phyloP scores from a whole-genome alignment of 169 alveolate species.

The Eimeria sp. region DNA sequence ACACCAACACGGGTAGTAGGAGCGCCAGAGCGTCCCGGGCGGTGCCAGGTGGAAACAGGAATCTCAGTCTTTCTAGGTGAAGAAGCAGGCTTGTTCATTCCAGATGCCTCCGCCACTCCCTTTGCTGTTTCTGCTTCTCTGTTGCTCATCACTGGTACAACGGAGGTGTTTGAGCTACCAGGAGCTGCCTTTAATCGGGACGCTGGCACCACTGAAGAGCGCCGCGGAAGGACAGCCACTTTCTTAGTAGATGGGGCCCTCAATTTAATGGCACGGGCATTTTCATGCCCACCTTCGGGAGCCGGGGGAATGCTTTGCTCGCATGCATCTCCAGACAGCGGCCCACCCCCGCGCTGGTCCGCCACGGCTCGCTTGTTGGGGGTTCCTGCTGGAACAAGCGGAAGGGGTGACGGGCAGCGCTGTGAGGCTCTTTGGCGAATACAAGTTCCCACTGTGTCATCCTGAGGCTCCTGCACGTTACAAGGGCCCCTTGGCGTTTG shows the following conservation, averaged over 20 bases:
- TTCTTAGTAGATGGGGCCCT: not conserved
- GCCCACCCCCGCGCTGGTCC: not conserved
- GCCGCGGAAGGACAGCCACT: not conserved
- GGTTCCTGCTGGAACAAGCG: constrained; percentile 11
- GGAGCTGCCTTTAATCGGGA: not conserved
- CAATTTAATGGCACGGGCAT: not conserved
- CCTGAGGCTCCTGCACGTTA: not conserved
- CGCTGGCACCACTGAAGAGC: constrained; percentile 22
- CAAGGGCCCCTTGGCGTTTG: constrained; percentile 59
- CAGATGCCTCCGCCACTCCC: constrained; percentile 7
- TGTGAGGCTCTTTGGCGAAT: constrained; percentile 38
- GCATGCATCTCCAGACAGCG: not conserved
- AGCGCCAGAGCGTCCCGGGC: constrained; percentile 11
- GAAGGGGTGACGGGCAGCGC: constrained; percentile 56
- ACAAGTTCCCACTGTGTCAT: not conserved
- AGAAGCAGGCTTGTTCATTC: not conserved
- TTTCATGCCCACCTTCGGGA: not conserved
- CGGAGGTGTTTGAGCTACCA: not conserved
- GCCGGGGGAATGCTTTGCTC: not conserved
- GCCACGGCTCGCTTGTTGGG: not conserved
- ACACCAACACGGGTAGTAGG: not conserved
- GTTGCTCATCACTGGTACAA: not conserved
- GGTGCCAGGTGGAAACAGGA: constrained; percentile 21
- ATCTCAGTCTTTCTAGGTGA: constrained; percentile 32
- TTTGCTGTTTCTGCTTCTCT: constrained; percentile 7